Evolutionary conservation across 352 stramenopile species (phyloP), one percentile per base, ranked within the genome.

Genomic region (Elongisporangium prolatum): DNA sequence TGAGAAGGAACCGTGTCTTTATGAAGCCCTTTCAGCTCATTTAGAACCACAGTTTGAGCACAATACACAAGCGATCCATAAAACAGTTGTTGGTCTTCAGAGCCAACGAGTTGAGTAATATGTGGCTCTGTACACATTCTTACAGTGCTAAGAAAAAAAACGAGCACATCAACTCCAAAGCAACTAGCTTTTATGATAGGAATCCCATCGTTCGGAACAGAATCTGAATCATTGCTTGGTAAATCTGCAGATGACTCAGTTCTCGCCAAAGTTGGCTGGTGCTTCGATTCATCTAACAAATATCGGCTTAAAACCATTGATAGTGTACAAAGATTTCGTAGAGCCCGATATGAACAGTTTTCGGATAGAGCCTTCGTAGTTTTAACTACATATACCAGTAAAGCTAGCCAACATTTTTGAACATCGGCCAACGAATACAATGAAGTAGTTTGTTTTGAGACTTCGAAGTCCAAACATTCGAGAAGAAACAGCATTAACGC

Each of bases 31-130:
- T 64, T 70, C 11, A 93, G 53, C 34, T 89, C 81, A 48, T 67
- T 84, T 22, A 93, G 51, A 1, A 89, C 14, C 8, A 83, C 75
- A 0, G 60, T 70, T 62, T 93, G 81, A 0, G 64, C 60, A 21
- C 69, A 87, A 52, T 89, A 93, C 13, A 93, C 72, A 4, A 93
- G 59, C 6, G 69, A 74, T 2, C 75, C 72, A 52, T 88, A 89
- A 59, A 91, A 87, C 44, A 91, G 90, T 16, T 85, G 84, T 22
- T 89, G 78, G 13, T 81, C 67, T 25, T 89, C 81, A 0, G 53
- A 50, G 7, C 81, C 78, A 18, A 93, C 24, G 1, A 72, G 24
- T 56, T 82, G 71, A 0, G 22, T 61, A 14, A 81, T 62, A 4
- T 63, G 58, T 9, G 69, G 40, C 18, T 81, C 64, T 10, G 69